phyloP scores from a whole-genome alignment of 176 grass and related monocot genomes.

The Metroxylon sagu region DNA sequence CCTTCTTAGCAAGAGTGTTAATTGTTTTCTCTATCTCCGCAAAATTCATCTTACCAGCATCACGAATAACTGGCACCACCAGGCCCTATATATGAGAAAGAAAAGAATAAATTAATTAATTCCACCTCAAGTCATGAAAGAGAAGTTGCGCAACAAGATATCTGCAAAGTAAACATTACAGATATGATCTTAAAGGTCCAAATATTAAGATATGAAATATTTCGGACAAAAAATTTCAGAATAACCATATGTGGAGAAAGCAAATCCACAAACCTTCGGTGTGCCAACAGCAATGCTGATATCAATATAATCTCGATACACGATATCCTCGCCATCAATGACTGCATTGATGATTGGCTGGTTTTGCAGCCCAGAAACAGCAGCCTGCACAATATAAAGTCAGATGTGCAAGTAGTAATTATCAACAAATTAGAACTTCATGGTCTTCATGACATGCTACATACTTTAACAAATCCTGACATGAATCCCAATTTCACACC shows the following conservation, averaged over 20 bases:
- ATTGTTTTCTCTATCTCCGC: slow-evolving; percentile 5
- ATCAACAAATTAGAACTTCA: too few relatives aligned
- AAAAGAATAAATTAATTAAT: too few relatives aligned
- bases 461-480: slow-evolving; percentile 94
- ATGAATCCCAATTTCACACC: slow-evolving; percentile 94
- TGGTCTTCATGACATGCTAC: slow-evolving; percentile 1
- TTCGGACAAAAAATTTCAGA: not conserved
- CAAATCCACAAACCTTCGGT: slow-evolving; percentile 44
- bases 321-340: slow-evolving; percentile 93
- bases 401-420: too few relatives aligned
- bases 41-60: slow-evolving; percentile 8
- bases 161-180: too few relatives aligned
- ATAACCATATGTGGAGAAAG: not conserved
- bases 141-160: too few relatives aligned
- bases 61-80: slow-evolving; percentile 1
- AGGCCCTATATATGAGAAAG: not conserved
- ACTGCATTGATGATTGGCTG: slow-evolving; percentile 94
- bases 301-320: slow-evolving; percentile 88
- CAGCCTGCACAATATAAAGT: slow-evolving; percentile 30
- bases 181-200: too few relatives aligned
- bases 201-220: too few relatives aligned
- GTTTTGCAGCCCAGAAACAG: slow-evolving; percentile 83
- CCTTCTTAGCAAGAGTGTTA: slow-evolving; percentile 10
- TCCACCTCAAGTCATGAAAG: too few relatives aligned
- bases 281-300: slow-evolving; percentile 95